Percentiles rank a stretch among this genome's conserved stretches.
phyloP scores from a whole-genome alignment of 306 rosid genomes.

The Coriaria nepalensis region DNA sequence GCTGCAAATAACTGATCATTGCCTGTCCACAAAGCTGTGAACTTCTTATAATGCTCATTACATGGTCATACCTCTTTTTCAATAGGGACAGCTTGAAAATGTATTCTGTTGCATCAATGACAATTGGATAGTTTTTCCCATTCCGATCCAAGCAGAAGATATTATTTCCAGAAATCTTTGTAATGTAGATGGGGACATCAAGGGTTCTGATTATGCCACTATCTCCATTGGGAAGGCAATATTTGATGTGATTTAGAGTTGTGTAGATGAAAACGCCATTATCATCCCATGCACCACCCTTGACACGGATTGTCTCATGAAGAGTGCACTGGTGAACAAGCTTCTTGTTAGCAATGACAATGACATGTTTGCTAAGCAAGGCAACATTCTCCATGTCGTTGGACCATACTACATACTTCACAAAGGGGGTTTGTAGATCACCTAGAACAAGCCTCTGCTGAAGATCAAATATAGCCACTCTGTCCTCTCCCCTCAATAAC shows the following conservation, averaged over 20 bases:
- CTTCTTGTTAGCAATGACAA: constrained; percentile 71
- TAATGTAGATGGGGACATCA: constrained; percentile 80
- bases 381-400: constrained; percentile 80
- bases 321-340: constrained; percentile 91
- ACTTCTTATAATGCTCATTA: constrained; percentile 81
- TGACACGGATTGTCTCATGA: constrained; percentile 91
- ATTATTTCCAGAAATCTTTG: constrained; percentile 66
- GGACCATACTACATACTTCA: constrained; percentile 84
- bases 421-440: constrained; percentile 75
- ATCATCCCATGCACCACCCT: constrained; percentile 97
- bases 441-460: constrained; percentile 70
- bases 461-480: constrained; percentile 68
- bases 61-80: constrained; percentile 70
- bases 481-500: constrained; percentile 76
- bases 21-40: constrained; percentile 97
- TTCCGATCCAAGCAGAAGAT: constrained; percentile 86
- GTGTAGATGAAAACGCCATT: constrained; percentile 87
- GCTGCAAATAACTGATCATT: constrained; percentile 86
- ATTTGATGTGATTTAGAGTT: constrained; percentile 77
- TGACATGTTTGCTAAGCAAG: constrained; percentile 87
- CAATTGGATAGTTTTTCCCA: constrained; percentile 62
- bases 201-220: constrained; percentile 81
- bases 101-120: constrained; percentile 78
- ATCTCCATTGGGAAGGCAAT: constrained; percentile 88
- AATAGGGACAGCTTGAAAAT: constrained; percentile 67